Conservation (phyloP, 192 early-diverging fungal species). For the Backusella luteola region DNA sequence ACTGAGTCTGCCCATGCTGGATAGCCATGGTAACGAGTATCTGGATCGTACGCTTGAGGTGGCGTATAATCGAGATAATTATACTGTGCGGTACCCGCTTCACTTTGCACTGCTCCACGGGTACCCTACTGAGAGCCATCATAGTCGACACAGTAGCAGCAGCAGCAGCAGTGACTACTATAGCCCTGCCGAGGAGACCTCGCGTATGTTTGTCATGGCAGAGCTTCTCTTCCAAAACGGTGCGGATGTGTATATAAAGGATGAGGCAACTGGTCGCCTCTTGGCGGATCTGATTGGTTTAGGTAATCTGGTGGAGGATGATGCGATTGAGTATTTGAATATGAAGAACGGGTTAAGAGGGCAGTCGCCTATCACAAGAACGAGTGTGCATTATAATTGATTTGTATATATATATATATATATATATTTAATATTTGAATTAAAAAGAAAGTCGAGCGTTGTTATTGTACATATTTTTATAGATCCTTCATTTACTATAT, state of each 20-base stretch:
- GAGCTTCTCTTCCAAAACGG: slow-evolving; percentile 67
- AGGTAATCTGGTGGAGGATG: slow-evolving; percentile 12
- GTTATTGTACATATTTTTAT: no score
- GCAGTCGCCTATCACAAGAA: slow-evolving; percentile 16
- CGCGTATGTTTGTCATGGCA: slow-evolving; percentile 45
- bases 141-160: not conserved
- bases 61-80: not conserved
- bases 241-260: slow-evolving; percentile 26
- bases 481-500: no score
- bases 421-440: not conserved
- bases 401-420: not conserved
- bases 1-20: not conserved
- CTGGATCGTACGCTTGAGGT: not conserved
- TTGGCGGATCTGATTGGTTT: slow-evolving; percentile 12
- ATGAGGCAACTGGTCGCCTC: slow-evolving; percentile 12
- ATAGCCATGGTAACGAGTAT: slow-evolving; percentile 3
- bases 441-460: no score
- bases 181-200: slow-evolving; percentile 19
- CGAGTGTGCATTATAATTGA: not conserved
- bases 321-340: slow-evolving; percentile 31
- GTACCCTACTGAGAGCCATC: not conserved
- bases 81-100: not conserved
- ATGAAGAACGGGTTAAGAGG: slow-evolving; percentile 28
- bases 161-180: not conserved
- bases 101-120: slow-evolving; percentile 2